Evolutionary conservation across 2,329 filamentous ascomycete genomes (phyloP).

Genomic region (Bisporella sp.): DNA sequence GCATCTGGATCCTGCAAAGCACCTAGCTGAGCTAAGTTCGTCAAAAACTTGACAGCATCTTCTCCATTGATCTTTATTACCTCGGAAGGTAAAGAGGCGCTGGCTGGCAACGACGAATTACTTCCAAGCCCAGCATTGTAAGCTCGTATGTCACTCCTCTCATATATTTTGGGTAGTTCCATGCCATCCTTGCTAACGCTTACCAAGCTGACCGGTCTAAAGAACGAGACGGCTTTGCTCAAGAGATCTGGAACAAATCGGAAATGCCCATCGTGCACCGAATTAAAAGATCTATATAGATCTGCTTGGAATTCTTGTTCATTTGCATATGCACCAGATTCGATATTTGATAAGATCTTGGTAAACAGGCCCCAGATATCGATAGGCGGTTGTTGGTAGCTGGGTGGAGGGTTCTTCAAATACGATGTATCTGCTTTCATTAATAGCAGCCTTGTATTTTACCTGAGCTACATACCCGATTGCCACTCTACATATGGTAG

Average conservation of each 20-base stretch:
- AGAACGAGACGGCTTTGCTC: slow-evolving; percentile 40
- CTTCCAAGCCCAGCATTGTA: no score
- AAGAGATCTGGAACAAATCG: slow-evolving; percentile 45
- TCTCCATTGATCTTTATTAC: no score
- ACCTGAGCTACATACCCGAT: slow-evolving; percentile 5
- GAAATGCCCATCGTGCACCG: slow-evolving; percentile 60
- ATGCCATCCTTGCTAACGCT: slow-evolving; percentile 53
- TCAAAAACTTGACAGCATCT: no score
- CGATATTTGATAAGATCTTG: slow-evolving; percentile 23
- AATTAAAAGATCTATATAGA: slow-evolving; percentile 43
- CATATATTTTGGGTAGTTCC: slow-evolving; percentile 36
- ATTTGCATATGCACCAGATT: slow-evolving; percentile 12
- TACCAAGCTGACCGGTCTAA: slow-evolving; percentile 42
- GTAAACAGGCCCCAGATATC: slow-evolving; percentile 30
- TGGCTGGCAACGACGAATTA: no score
- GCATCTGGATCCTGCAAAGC: no score
- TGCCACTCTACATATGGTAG: slow-evolving; percentile 23
- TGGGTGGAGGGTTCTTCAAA: slow-evolving; percentile 43
- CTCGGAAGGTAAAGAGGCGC: no score
- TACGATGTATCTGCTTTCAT: slow-evolving; percentile 13
- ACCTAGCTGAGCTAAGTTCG: no score
- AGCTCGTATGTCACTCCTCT: neutral
- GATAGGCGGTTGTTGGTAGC: slow-evolving; percentile 38
- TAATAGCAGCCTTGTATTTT: neutral
- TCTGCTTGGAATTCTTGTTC: slow-evolving; percentile 50